A percentile compares a stretch with the other conserved stretches of the same genome.
These are phyloP conservation scores for Fusarium sp. DNA, from an alignment of 2,329 filamentous ascomycete genomes.

Conservation along the genomic window DNA sequence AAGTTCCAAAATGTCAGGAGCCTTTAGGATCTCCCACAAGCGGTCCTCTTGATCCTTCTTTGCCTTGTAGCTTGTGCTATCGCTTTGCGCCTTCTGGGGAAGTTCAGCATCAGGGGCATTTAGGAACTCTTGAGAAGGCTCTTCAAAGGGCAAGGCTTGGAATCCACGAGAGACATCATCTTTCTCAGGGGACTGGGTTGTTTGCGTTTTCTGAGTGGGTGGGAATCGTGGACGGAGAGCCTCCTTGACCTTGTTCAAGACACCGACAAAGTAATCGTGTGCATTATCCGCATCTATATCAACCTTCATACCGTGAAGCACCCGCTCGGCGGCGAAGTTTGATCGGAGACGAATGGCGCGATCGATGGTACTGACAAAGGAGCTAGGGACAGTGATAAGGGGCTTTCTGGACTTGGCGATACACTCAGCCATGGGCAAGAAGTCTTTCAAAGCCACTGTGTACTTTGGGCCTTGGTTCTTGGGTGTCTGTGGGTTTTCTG, in stretches of 20 bases:
- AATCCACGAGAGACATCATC: background rate
- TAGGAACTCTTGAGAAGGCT: slow-evolving; percentile 2
- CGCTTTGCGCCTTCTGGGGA: background rate
- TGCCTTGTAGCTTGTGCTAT: background rate
- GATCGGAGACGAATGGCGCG: background rate
- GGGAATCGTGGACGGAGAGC: background rate
- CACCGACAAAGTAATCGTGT: background rate
- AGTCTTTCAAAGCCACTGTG: background rate
- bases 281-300: background rate
- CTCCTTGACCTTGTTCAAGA: background rate
- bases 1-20: background rate
- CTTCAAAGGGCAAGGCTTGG: background rate
- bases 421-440: slow-evolving; percentile 5
- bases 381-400: background rate
- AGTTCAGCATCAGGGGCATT: background rate
- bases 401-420: background rate
- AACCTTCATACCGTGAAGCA: background rate
- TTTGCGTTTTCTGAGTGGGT: background rate
- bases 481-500: background rate
- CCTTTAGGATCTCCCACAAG: background rate
- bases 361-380: background rate
- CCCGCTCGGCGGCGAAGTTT: background rate
- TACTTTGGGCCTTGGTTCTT: background rate
- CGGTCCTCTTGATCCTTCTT: background rate
- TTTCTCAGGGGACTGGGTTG: rapidly evolving